Base-by-base conservation (phyloP, 2,329 filamentous ascomycete species). In the Aspergillus fructus region DNA sequence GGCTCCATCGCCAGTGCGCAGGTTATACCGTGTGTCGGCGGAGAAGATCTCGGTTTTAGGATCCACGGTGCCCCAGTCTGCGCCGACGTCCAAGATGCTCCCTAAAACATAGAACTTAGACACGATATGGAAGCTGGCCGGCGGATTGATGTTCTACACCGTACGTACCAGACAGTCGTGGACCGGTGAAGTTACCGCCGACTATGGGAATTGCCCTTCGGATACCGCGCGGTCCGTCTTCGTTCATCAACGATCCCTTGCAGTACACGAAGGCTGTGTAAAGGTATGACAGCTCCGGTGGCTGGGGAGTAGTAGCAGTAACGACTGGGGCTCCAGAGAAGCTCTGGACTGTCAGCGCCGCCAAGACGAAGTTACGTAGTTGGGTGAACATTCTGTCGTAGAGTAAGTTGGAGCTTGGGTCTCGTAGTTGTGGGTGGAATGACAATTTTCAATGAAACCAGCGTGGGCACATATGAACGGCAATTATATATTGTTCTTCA, bases 1-100 rank as follows among this genome's bases (percentile, higher is more conserved):
- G 2, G 59, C 66, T 1, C 66, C 67, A 42, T 69, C 67, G 24
- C 67, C 40, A 0, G 65, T 67, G 19, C 64, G 65, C 21, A 69
- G 45, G 19, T 69, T 68, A 49, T 68, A 68, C 43, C 67, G 60
- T n/a, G 67, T 68, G 17, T 69, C 65, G 4, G 66, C 65, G 11
- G 63, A 65, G 55, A 68, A 68, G 24, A 68, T 64, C 4, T 57
- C 60, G 2, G 63, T 68, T 17, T 56, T 56, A 5, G 66, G 62
- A 57, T 68, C 67, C 11, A 53, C 52, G 17, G 58, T 34, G 5
- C 66, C 66, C 67, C 66, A 68, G 43, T 69, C 67, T 11, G 64
- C 67, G n/a, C 66, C 66, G 11, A 68, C 56, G 34, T 66, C 57
- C 23, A 63, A 60, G 23, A 68, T 66, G 30, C 64, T 55, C 15